A percentile compares a stretch with the other conserved stretches of the same genome.
These are phyloP conservation scores for Xylaria sp. DNA, from an alignment of 2,329 filamentous ascomycete genomes.

Conservation along the genomic window DNA sequence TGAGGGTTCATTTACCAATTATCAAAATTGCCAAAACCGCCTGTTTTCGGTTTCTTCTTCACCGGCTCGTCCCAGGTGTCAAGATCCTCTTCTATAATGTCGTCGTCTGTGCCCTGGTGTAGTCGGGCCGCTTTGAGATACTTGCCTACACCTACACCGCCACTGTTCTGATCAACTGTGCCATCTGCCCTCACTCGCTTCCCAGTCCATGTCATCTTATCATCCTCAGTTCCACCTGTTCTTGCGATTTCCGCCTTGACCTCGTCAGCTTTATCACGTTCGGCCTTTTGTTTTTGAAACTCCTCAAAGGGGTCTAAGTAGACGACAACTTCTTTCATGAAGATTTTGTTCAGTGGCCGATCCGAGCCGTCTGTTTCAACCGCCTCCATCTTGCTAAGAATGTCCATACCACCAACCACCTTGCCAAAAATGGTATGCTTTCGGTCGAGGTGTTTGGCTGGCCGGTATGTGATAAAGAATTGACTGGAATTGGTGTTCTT, in stretches of 20 bases:
- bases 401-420: slow-evolving; percentile 79
- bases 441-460: slow-evolving; percentile 84
- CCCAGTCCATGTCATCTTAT: slow-evolving; percentile 94
- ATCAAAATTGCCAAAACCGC: slow-evolving; percentile 95
- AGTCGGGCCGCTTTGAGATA: slow-evolving; percentile 75
- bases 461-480: slow-evolving; percentile 92
- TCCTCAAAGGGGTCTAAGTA: slow-evolving; percentile 97
- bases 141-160: slow-evolving; percentile 72
- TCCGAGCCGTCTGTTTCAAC: slow-evolving; percentile 79
- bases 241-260: slow-evolving; percentile 70
- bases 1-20: slow-evolving; percentile 71
- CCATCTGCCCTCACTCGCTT: slow-evolving; percentile 82
- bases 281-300: slow-evolving; percentile 79
- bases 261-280: slow-evolving; percentile 67
- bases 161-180: slow-evolving; percentile 59
- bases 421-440: slow-evolving; percentile 98
- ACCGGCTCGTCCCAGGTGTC: slow-evolving; percentile 76
- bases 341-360: slow-evolving; percentile 79
- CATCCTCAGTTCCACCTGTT: slow-evolving; percentile 82
- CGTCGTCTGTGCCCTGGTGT: slow-evolving; percentile 59
- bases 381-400: slow-evolving; percentile 79
- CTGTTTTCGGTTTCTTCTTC: slow-evolving; percentile 81
- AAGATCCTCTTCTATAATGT: slow-evolving; percentile 68
- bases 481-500: slow-evolving; percentile 97
- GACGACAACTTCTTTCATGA: slow-evolving; percentile 83